Conservation (phyloP, 1,284 basidiomycete genomes). For the Laetiporus sulphureus region DNA sequence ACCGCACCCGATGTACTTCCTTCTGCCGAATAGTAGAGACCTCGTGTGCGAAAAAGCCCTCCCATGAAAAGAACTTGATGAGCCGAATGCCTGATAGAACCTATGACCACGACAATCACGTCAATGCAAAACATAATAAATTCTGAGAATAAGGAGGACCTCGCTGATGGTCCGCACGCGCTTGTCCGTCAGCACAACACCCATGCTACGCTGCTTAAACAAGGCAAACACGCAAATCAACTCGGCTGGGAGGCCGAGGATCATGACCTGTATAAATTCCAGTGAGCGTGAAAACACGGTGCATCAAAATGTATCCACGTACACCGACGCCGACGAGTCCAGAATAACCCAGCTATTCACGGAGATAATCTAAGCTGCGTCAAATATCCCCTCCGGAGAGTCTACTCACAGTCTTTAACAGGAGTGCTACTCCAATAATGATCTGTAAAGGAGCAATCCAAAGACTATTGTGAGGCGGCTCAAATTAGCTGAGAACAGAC, state of each 20-base stretch:
- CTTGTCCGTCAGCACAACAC: conserved; percentile 68
- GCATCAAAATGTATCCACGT: too few relatives aligned
- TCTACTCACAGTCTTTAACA: conserved; percentile 54
- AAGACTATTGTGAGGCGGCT: conserved; percentile 27
- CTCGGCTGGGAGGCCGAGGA: conserved; percentile 61
- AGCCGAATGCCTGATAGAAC: conserved; percentile 59
- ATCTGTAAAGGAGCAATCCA: conserved; percentile 58
- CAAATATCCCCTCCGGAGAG: too few relatives aligned
- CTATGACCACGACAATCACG: conserved; percentile 19
- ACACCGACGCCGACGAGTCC: conserved; percentile 68
- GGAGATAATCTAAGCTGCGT: too few relatives aligned
- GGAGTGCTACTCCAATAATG: conserved; percentile 55
- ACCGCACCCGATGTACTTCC: conserved; percentile 47
- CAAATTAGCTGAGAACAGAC: conserved; percentile 8
- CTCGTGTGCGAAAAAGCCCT: conserved; percentile 52
- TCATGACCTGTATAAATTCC: conserved; percentile 34
- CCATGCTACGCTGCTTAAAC: conserved; percentile 57
- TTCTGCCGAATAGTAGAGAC: conserved; percentile 42
- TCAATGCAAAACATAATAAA: neutral
- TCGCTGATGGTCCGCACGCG: conserved; percentile 62
- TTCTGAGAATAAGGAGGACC: conserved; percentile 24
- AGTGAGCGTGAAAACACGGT: too few relatives aligned
- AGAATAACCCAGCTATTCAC: conserved; percentile 56
- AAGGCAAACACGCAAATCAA: conserved; percentile 55
- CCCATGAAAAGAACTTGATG: conserved; percentile 59